Evolutionary conservation across 106 monocot genomes (phyloP).

Genomic region (Vanilla planifolia): DNA sequence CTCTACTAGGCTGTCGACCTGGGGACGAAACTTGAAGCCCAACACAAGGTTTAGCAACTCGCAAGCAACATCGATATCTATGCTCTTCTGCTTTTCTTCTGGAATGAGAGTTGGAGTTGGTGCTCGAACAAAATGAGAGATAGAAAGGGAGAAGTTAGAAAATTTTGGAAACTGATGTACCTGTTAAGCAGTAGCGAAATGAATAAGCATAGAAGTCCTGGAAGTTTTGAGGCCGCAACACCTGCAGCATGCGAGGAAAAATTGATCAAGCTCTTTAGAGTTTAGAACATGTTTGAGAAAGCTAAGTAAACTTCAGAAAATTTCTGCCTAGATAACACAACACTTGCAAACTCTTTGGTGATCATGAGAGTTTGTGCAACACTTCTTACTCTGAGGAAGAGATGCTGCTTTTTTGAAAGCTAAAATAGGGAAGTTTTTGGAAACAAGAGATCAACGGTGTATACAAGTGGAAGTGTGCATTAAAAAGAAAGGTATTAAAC

Average conservation of each 20-base stretch:
- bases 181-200: slow-evolving; percentile 88
- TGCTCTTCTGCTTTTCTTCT: slow-evolving; percentile 92
- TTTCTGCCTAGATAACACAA: too few species aligned
- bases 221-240: slow-evolving; percentile 61
- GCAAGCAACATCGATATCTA: slow-evolving; percentile 76
- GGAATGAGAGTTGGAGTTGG: slow-evolving; percentile 4
- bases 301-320: too few species aligned
- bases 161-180: slow-evolving; percentile 22
- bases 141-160: background rate
- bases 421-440: too few species aligned
- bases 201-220: slow-evolving; percentile 79
- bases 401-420: too few species aligned
- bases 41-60: slow-evolving; percentile 71
- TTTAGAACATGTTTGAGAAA: too few species aligned
- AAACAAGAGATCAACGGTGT: too few species aligned
- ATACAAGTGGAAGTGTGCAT: too few species aligned
- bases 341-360: too few species aligned
- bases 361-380: background rate
- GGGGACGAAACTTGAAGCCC: slow-evolving; percentile 51
- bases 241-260: slow-evolving; percentile 28
- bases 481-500: background rate
- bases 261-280: too few species aligned
- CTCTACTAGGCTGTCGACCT: slow-evolving; percentile 53
- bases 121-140: background rate
- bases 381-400: background rate